Evolutionary conservation across 345 rosid species (phyloP).

Genomic region (Geranium rotundifolium): DNA sequence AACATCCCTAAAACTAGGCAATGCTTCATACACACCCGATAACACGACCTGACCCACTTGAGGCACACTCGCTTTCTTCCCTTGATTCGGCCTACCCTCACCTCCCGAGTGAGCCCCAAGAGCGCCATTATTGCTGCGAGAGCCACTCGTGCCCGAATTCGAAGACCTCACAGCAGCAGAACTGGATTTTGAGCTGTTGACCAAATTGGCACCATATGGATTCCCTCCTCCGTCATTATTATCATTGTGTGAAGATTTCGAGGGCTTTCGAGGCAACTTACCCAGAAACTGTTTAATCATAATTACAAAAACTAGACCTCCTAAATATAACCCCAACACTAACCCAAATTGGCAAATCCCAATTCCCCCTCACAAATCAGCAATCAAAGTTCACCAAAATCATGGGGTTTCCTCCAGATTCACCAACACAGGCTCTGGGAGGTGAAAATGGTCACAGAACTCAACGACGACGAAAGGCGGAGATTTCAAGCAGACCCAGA

Average conservation of each 20-base stretch:
- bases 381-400: background rate
- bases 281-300: too few species aligned
- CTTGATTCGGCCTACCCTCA: background rate
- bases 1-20: constrained; percentile 6
- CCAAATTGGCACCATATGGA: background rate
- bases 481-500: too few species aligned
- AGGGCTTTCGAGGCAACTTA: too few species aligned
- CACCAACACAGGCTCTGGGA: background rate
- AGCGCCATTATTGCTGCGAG: background rate
- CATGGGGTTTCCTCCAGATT: background rate
- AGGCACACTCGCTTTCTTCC: background rate
- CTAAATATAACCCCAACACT: background rate
- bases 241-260: background rate
- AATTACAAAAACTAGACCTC: background rate
- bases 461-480: too few species aligned
- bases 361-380: background rate
- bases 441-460: too few species aligned
- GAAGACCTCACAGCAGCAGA: background rate
- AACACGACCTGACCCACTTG: background rate
- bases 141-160: background rate
- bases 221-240: background rate
- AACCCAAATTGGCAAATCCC: background rate
- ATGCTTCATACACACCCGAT: background rate
- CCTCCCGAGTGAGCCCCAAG: background rate
- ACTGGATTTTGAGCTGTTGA: background rate